Evolutionary conservation across 2,329 filamentous ascomycete species (phyloP), one percentile per base, ranked within the genome.

Genomic region (Penicillium nordicum): DNA sequence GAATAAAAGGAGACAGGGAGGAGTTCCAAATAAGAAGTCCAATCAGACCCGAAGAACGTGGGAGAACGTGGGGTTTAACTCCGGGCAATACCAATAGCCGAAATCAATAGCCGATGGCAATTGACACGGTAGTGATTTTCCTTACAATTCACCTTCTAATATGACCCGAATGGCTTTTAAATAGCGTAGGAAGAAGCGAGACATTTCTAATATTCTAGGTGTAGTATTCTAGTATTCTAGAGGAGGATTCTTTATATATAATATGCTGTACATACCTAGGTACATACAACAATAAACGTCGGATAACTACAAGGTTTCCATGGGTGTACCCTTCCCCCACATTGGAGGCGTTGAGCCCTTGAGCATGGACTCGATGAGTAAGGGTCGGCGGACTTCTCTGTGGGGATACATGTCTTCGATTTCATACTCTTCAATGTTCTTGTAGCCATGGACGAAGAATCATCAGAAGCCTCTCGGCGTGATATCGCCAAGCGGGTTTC

Each of bases 401-500:
- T 48, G 58, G 61, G 38, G 45, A 44, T 32, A 45, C 45, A 10
- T 38, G 58, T 21, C 23, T 49, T 38, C 11, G n/a, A 32, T 49
- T 48, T 49, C 18, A 11, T 50, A 34, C 40, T 32, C 32, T 50
- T 36, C 37, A 38, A 51, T 51, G 53, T 30, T 14, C 42, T 27
- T 27, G 14, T 25, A 40, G 23, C 16, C 12, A 56, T 56, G 53
- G 53, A 52, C 6, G 48, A 41, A 23, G 53, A 56, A 52, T 56
- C 53, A 5, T 50, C 53, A 41, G 57, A 59, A 38, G 40, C 44
- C 37, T 25, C 27, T 10, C 48, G 53, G 32, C 53, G 53, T 14
- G 53, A 68, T 47, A 57, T 70, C 58, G 73, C 73, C 68, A 78
- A 78, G 66, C 75, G 77, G 56, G 77, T 79, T 7, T 79, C 77